These are phyloP conservation scores for Phytopythium cucurbitacearum DNA, from an alignment of 352 stramenopile species.

Conservation along the genomic window DNA sequence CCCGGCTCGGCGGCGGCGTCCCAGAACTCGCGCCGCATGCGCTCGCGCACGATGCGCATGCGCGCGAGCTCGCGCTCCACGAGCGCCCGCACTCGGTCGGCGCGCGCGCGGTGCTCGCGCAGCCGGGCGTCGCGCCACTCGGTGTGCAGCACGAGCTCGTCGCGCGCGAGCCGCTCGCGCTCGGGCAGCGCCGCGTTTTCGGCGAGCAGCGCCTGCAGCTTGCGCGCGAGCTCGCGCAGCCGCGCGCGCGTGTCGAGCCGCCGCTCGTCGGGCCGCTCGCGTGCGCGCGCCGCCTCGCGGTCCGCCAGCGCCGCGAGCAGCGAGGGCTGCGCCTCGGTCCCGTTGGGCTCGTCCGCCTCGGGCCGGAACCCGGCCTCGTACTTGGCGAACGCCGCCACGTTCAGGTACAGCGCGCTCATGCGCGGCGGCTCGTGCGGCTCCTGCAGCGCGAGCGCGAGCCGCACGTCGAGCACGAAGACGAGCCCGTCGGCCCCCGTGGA, in stretches of 20 bases:
- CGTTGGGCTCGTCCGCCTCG: conserved; percentile 20
- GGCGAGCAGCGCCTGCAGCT: conserved; percentile 60
- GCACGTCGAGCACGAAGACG: conserved; percentile 63
- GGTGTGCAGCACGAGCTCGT: conserved; percentile 90
- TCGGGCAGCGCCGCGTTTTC: conserved; percentile 71
- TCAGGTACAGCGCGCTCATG: conserved; percentile 60
- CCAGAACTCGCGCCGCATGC: conserved; percentile 92
- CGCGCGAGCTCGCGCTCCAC: conserved; percentile 71
- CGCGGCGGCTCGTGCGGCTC: neutral
- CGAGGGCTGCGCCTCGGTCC: neutral
- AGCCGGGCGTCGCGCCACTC: conserved; percentile 59
- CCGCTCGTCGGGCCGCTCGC: conserved; percentile 54
- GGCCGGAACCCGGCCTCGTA: conserved; percentile 62
- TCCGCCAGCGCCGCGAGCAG: conserved; percentile 39
- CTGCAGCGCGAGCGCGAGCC: conserved; percentile 21
- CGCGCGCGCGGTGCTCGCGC: conserved; percentile 41
- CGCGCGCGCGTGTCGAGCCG: conserved; percentile 63
- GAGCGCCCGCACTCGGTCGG: conserved; percentile 54
- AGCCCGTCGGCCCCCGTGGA: conserved; percentile 58
- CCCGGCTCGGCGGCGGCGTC: conserved; percentile 72
- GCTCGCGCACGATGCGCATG: conserved; percentile 72
- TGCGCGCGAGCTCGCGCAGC: conserved; percentile 58
- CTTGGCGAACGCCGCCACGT: conserved; percentile 60
- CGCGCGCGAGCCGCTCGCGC: conserved; percentile 60
- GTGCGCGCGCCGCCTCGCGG: conserved; percentile 28